Evolutionary conservation across 345 rosid species (phyloP), one percentile per base, ranked within the genome.

Genomic region (Arabidopsis thaliana): DNA sequence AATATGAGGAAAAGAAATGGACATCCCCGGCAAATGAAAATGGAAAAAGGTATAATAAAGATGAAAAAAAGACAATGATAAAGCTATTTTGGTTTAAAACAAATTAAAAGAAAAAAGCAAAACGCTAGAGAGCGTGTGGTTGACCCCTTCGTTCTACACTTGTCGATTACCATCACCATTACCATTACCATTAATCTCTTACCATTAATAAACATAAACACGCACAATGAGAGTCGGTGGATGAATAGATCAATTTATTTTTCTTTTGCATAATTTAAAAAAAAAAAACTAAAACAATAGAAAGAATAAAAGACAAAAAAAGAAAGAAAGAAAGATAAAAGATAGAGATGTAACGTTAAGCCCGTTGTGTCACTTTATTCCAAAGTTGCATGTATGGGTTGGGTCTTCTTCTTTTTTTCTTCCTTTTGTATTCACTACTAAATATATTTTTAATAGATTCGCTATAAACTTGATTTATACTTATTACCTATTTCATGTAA

Each of bases 291-390:
- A 46, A 25, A 49, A 37, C 58, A 36, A 40, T 0, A 13, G 37
- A 59, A 67, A 28, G 45, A 67, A 67, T 10, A 50, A 51, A 61
- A 69, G 25, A 59, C 32, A 22, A 8, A 6, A 52, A 28, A 36
- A 65, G 8, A 10, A 9, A 8, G n/a, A 46, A 12, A 4, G 12
- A 69, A 60, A 74, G 50, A 65, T 14, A 6, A 59, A 59, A 42
- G 70, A 62, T 28, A 60, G 30, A 20, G 68, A 63, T 37, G 59
- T 70, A 45, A 70, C 71, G 36, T 62, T 45, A 30, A 55, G 64
- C 55, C 59, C 25, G 46, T 67, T 61, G 68, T 33, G 24, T 20
- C 60, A 70, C 80, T 71, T 77, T 77, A 77, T 71, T 77, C 76
- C 61, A 64, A 77, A 64, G 38, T 71, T 77, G 64, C 42, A 63